phyloP scores from a whole-genome alignment of 2,329 filamentous ascomycete genomes.

The Fusarium haematococcum region DNA sequence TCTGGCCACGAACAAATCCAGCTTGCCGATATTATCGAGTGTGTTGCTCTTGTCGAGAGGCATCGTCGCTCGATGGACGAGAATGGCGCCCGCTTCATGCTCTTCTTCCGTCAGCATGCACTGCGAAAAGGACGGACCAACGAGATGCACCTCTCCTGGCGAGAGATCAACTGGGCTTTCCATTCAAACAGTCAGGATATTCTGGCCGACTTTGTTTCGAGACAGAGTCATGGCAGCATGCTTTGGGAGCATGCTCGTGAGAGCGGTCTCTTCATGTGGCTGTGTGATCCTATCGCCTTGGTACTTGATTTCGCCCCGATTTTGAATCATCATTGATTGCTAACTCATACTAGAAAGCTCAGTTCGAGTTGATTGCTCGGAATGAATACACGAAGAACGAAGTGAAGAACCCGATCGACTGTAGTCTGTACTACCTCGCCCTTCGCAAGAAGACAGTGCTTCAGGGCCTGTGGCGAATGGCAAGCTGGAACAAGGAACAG shows the following conservation, averaged over 20 bases:
- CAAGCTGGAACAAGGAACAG: slow-evolving; percentile 89
- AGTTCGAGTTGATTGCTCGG: slow-evolving; percentile 91
- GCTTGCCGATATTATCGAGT: slow-evolving; percentile 86
- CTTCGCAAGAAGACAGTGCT: slow-evolving; percentile 91
- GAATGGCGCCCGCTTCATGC: slow-evolving; percentile 87
- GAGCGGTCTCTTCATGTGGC: slow-evolving; percentile 95
- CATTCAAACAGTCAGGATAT: slow-evolving; percentile 92
- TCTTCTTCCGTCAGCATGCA: slow-evolving; percentile 87
- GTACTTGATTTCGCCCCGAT: slow-evolving; percentile 61
- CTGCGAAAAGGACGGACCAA: slow-evolving; percentile 74
- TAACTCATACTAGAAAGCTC: slow-evolving; percentile 55
- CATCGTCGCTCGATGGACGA: slow-evolving; percentile 91
- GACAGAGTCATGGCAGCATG: slow-evolving; percentile 83
- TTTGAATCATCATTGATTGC: neutral
- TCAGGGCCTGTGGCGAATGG: slow-evolving; percentile 94
- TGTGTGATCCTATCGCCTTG: slow-evolving; percentile 80
- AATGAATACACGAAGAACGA: slow-evolving; percentile 94
- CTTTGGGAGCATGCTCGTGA: slow-evolving; percentile 88
- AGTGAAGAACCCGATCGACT: slow-evolving; percentile 89
- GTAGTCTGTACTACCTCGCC: slow-evolving; percentile 91
- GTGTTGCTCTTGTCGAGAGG: slow-evolving; percentile 84
- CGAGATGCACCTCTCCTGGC: slow-evolving; percentile 76
- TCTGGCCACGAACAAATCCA: slow-evolving; percentile 89
- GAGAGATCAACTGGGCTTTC: slow-evolving; percentile 88
- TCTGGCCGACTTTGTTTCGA: slow-evolving; percentile 82